Base-by-base conservation (phyloP, 2,329 filamentous ascomycete genomes). In the Ilyonectria robusta region DNA sequence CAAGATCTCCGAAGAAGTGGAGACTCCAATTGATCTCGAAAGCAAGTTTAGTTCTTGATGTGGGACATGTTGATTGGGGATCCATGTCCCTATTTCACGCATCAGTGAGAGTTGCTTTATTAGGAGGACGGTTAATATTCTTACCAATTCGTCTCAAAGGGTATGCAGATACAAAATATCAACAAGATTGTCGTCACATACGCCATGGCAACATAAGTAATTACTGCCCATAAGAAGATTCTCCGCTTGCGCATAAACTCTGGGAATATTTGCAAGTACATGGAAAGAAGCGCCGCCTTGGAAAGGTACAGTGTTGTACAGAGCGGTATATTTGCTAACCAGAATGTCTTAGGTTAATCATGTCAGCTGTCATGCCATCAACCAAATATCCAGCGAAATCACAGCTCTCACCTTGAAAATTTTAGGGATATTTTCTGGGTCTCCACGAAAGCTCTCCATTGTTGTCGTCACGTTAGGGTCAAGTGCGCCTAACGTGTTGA, bases 231-330 rank as follows among this genome's bases (percentile, higher is more conserved):
- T 2, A 73, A 57, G 0, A 54, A 3, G 0, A 64, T 11, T 17
- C 67, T 57, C 15, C 65, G 57, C 26, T 70, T 73, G 1, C 17
- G 61, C 71, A 73, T 73, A 6, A 73, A 73, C 0, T 19, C 19
- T 0, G 69, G 71, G 23, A 73, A 73, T 2, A 73, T 23, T n/a
- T 73, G 71, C 2, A 72, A 50, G 6, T 73, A 73, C 6, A 70
- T 33, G 4, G 66, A 62, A 2, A 73, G 69, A 3, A 73, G 67
- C 1, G 67, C 59, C 1, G 71, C 71, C 26, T 73, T 73, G 55
- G 67, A 73, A 8, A 73, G 65, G 9, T 72, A 73, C 11, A 73
- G 59, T 2, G 71, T 69, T 3, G 72, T 57, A 10, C 72, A 59
- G 17, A 55, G 70, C 4, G 71, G 69, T 9, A 73, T 47, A 1